These are phyloP conservation scores for Phoma sp. DNA, from an alignment of 2,329 filamentous ascomycete genomes.

Conservation along the genomic window DNA sequence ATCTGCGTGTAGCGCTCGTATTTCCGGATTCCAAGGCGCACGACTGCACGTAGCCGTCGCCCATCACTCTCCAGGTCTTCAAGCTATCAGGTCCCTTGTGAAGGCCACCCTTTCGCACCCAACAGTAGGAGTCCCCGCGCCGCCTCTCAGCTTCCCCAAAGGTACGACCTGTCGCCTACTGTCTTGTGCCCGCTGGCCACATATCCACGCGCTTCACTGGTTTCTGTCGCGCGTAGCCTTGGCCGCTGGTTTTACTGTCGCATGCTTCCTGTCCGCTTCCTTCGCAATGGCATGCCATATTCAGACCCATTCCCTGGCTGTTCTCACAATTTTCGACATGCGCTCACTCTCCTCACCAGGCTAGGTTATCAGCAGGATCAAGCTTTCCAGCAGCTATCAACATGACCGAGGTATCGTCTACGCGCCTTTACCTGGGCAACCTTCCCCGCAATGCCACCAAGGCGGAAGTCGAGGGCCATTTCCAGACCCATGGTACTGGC, in stretches of 20 bases:
- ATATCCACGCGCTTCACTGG: slow-evolving; percentile 27
- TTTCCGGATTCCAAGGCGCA: slow-evolving; percentile 10
- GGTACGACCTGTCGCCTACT: slow-evolving; percentile 37
- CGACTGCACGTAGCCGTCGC: slow-evolving; percentile 18
- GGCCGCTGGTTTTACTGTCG: slow-evolving; percentile 33
- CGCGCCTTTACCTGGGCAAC: slow-evolving; percentile 96
- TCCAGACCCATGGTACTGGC: slow-evolving; percentile 92
- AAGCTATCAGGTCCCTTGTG: slow-evolving; percentile 28
- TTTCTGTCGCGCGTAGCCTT: slow-evolving; percentile 34
- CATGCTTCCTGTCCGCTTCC: slow-evolving; percentile 26
- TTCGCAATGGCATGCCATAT: slow-evolving; percentile 32
- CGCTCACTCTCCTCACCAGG: slow-evolving; percentile 44
- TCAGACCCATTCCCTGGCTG: slow-evolving; percentile 33
- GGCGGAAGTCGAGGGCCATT: slow-evolving; percentile 94
- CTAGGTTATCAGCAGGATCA: slow-evolving; percentile 36
- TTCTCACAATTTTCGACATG: slow-evolving; percentile 32
- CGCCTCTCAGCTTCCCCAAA: slow-evolving; percentile 29
- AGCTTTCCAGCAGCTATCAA: slow-evolving; percentile 22
- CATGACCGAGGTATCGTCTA: slow-evolving; percentile 90
- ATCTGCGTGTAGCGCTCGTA: slow-evolving; percentile 21
- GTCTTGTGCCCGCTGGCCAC: slow-evolving; percentile 30
- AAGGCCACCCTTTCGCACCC: slow-evolving; percentile 22
- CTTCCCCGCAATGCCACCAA: slow-evolving; percentile 97
- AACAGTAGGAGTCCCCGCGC: slow-evolving; percentile 26
- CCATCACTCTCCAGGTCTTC: slow-evolving; percentile 25